Conservation (phyloP, 352 stramenopile species). For the Pythium oligandrum region DNA sequence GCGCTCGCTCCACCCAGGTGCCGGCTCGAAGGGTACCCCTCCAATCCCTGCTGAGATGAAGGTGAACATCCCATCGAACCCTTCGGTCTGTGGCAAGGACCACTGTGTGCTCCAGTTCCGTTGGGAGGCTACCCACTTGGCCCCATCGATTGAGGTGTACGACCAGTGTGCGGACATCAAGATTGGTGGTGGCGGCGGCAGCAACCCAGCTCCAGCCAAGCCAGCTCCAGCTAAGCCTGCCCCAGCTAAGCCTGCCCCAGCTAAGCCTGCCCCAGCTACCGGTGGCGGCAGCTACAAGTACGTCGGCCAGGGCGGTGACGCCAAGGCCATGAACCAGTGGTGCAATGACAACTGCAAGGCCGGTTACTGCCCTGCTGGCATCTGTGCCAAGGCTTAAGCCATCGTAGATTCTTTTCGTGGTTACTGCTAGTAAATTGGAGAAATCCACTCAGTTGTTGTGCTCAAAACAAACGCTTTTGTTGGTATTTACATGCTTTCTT, state of each 20-base stretch:
- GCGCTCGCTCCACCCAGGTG: conserved; percentile 4
- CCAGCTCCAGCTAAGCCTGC: neutral
- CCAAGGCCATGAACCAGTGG: conserved; percentile 11
- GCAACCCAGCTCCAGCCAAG: neutral
- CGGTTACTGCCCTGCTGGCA: conserved; percentile 13
- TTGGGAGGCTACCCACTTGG: conserved; percentile 3
- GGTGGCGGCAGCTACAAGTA: conserved; percentile 14
- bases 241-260: neutral
- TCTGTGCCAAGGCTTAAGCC: conserved; percentile 7
- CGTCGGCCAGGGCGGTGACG: conserved; percentile 1
- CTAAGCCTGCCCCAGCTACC: neutral
- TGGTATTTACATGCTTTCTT: neutral
- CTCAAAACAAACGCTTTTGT: neutral
- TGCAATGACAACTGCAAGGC: conserved; percentile 18
- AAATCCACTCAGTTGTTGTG: neutral
- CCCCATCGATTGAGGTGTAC: neutral
- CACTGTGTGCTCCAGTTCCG: conserved; percentile 6
- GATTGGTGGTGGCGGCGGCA: conserved; percentile 1
- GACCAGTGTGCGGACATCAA: conserved; percentile 3
- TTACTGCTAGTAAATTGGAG: neutral
- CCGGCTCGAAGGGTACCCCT: neutral
- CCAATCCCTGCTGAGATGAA: conserved; percentile 6
- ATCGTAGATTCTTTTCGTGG: conserved; percentile 1
- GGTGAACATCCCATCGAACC: conserved; percentile 1
- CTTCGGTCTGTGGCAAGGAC: neutral